A percentile compares a stretch with the other conserved stretches of the same genome.
Conservation (phyloP, 345 rosid genomes). For the Mangifera indica region DNA sequence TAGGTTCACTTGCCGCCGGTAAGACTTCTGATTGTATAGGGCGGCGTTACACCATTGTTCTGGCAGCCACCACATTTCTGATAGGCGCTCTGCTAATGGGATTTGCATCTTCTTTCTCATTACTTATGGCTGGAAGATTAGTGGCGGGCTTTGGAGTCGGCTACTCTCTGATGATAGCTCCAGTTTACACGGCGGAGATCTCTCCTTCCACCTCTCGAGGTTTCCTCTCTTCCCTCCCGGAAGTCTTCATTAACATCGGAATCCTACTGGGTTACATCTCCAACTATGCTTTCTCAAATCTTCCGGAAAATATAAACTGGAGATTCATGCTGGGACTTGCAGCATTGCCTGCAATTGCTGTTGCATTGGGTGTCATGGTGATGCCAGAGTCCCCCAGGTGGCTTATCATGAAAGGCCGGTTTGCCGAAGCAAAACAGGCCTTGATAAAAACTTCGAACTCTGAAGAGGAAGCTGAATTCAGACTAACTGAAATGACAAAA, state of each 20-base stretch:
- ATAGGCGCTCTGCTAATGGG: constrained; percentile 57
- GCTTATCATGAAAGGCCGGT: constrained; percentile 55
- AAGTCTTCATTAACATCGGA: constrained; percentile 55
- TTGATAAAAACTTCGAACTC: constrained; percentile 39
- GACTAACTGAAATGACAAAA: constrained; percentile 36
- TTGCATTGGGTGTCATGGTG: constrained; percentile 33
- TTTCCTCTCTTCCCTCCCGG: constrained; percentile 55
- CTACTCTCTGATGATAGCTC: constrained; percentile 63
- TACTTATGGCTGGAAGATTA: constrained; percentile 54
- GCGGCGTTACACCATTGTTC: constrained; percentile 49
- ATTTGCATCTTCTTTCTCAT: constrained; percentile 41
- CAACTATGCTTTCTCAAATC: constrained; percentile 40
- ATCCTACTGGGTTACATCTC: constrained; percentile 48
- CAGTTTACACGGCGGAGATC: constrained; percentile 50
- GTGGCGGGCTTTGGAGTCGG: constrained; percentile 61
- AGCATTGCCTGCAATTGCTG: constrained; percentile 32
- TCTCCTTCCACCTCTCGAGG: constrained; percentile 53
- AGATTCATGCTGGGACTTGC: constrained; percentile 57
- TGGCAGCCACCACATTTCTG: constrained; percentile 52
- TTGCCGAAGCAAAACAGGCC: constrained; percentile 41
- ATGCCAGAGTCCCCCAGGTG: constrained; percentile 65
- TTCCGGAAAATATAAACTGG: constrained; percentile 44
- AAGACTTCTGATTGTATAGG: constrained; percentile 62
- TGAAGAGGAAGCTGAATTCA: constrained; percentile 38
- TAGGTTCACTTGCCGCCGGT: constrained; percentile 53